These are phyloP conservation scores for Cercophora sp. DNA, from an alignment of 495 filamentous ascomycete genomes.

Conservation along the genomic window DNA sequence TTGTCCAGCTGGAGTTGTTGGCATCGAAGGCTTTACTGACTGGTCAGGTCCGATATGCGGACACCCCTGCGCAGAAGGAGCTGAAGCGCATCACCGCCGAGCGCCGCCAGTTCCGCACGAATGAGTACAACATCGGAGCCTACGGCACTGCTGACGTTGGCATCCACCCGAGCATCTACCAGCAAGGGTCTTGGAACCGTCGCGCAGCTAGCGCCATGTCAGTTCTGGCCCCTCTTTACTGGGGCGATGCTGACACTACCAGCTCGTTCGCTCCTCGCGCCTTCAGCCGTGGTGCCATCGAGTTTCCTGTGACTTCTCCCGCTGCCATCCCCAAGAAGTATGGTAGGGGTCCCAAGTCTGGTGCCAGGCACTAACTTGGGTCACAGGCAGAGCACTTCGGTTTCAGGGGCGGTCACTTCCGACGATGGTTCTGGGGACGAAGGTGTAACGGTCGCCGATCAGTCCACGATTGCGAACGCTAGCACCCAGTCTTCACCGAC, in stretches of 20 bases:
- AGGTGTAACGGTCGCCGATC: conserved; percentile 48
- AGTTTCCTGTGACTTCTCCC: conserved; percentile 15
- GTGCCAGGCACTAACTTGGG: conserved; percentile 29
- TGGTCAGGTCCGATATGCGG: conserved; percentile 74
- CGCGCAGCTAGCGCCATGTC: conserved; percentile 12
- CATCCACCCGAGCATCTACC: conserved; percentile 43
- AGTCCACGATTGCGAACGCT: conserved; percentile 44
- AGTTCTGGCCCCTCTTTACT: too few species aligned
- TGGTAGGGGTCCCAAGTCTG: too few species aligned
- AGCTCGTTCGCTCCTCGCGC: conserved; percentile 27
- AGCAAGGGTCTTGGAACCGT: conserved; percentile 32
- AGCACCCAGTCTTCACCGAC: conserved; percentile 49
- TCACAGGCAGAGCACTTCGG: conserved; percentile 25
- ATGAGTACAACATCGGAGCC: conserved; percentile 79
- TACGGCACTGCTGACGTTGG: conserved; percentile 53
- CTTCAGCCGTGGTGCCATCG: conserved; percentile 15
- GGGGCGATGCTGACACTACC: background rate
- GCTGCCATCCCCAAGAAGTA: too few species aligned
- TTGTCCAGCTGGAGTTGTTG: conserved; percentile 84
- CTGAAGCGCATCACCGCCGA: conserved; percentile 92
- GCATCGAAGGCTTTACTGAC: conserved; percentile 65
- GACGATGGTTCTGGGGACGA: conserved; percentile 44
- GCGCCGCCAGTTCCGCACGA: conserved; percentile 86
- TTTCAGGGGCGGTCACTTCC: conserved; percentile 29
- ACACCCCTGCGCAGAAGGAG: conserved; percentile 92